Base-by-base conservation (phyloP, 1,284 basidiomycete genomes). In the Phellopilus nigrolimitatus region DNA sequence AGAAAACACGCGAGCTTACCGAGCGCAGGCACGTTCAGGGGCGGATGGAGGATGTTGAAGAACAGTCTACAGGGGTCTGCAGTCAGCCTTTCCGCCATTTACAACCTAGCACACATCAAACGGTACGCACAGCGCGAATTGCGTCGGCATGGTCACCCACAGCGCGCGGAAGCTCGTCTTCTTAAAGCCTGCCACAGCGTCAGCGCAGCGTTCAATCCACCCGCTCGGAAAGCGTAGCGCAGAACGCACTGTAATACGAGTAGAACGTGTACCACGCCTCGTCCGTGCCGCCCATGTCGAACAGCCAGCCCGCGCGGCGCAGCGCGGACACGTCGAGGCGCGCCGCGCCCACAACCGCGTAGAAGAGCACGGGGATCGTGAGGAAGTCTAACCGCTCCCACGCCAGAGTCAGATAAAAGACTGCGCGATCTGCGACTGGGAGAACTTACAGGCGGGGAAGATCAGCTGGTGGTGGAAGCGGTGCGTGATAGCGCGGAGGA, bases 11-110 rank as follows among this genome's bases (percentile, higher is more conserved):
- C 7, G 41, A 19, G 58, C 73, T 47, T 59, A 78, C 93, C 87
- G 8, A 99, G 73, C 4, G 95, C 93, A 2, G 95, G 95, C 2
- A 97, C 90, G 59, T 95, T 95, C 48, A 95, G 71, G 33, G 92
- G 93, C 8, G 97, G 95, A 64, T 98, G 95, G 9, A 99, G 69
- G 47, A 98, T 84, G 57, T 97, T 93, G 68, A 95, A 95, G 66
- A 95, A 94, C 34, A 94, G 56, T 51, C 84, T 87, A 28, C 13
- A 7, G 25, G 24, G 27, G 39, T 28, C 42, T 13, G 45, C 36
- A 19, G 21, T 36, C 22, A 46, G n/a, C n/a, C n/a, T n/a, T n/a
- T n/a, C n/a, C 52, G 47, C 54, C 37, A n/a, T 47, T 28, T 15
- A 12, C 30, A 53, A 31, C 22, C 22, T 3, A 33, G 12, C 5